Evolutionary conservation across 192 early-diverging fungal species (phyloP), one percentile per base, ranked within the genome.

Genomic region (Backusella circina): DNA sequence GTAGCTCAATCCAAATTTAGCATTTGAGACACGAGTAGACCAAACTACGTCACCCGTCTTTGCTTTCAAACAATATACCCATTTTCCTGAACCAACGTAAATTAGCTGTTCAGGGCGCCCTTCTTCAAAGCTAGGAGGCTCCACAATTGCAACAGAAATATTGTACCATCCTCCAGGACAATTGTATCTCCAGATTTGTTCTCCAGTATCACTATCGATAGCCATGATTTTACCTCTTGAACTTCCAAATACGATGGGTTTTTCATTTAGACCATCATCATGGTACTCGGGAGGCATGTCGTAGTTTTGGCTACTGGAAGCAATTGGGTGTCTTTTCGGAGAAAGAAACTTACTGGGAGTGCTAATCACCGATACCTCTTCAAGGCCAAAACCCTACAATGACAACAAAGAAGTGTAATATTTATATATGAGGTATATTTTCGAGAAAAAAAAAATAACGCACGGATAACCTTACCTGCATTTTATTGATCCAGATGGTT

Each of bases 141-240:
- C 77, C 6, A 70, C 38, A 21, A 79, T 38, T 4, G 61, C 54
- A 2, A 51, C 47, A 32, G 77, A 72, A 8, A 79, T 41, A 37
- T 74, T 61, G 15, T 70, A 70, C 18, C 77, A 50, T 8, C 67
- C 77, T 44, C 67, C 67, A n/a, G 77, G 77, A 39, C 77, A 79
- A 1, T 71, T 65, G 26, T 65, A 79, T 21, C 50, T 65, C 77
- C 77, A 79, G n/a, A n/a, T n/a, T n/a, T n/a, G n/a, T n/a, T n/a
- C n/a, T n/a, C n/a, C n/a, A n/a, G n/a, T n/a, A n/a, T n/a, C n/a
- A n/a, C n/a, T n/a, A n/a, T n/a, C n/a, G n/a, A n/a, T n/a, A n/a
- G n/a, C n/a, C n/a, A n/a, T n/a, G n/a, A n/a, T n/a, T n/a, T n/a
- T n/a, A n/a, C n/a, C n/a, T n/a, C n/a, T n/a, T n/a, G n/a, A n/a